Evolutionary conservation across 2,329 filamentous ascomycete genomes (phyloP), one percentile per base, ranked within the genome.

Genomic region (Pseudogymnoascus sp.): DNA sequence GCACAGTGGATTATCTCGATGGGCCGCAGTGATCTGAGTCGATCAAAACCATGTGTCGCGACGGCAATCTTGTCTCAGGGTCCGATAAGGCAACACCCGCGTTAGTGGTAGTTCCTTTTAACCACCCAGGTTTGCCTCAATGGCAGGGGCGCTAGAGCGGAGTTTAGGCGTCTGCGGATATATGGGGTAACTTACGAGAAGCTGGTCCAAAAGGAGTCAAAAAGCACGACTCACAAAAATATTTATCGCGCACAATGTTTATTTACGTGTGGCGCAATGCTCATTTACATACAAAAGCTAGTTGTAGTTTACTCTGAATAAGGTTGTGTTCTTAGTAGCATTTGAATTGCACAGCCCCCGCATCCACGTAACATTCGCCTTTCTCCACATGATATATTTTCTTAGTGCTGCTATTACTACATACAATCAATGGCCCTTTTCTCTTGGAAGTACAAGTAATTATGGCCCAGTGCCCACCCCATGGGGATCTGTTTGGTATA

Each of bases 11-110:
- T 56, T 56, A 33, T 56, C n/a, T 56, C 29, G 50, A 56, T 35
- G 29, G 50, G 29, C 29, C 29, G 17, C n/a, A 9, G 50, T 13
- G 50, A 26, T 33, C 50, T 19, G 17, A 56, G 50, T 56, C 50
- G 50, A 56, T 56, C 50, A 56, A 33, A 56, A 56, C 29, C 50
- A 33, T 33, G 50, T 56, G 50, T 56, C 50, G 50, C 50, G 50
- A 56, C 26, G 50, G 19, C 17, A 56, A 33, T 56, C 50, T 56
- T 35, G 50, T 56, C 50, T 56, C 50, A 56, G 50, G 50, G 50
- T 56, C 50, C 50, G 50, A 56, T 56, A 56, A 56, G 50, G 50
- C 50, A 56, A 33, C 50, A 56, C 26, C 17, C 50, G 50, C 50
- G 17, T 33, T 35, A 33, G 50, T 9, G 50, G 29, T 35, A 10